These are phyloP conservation scores for Ambrosia trifida DNA, from an alignment of 129 eudicot genomes.

Conservation along the genomic window DNA sequence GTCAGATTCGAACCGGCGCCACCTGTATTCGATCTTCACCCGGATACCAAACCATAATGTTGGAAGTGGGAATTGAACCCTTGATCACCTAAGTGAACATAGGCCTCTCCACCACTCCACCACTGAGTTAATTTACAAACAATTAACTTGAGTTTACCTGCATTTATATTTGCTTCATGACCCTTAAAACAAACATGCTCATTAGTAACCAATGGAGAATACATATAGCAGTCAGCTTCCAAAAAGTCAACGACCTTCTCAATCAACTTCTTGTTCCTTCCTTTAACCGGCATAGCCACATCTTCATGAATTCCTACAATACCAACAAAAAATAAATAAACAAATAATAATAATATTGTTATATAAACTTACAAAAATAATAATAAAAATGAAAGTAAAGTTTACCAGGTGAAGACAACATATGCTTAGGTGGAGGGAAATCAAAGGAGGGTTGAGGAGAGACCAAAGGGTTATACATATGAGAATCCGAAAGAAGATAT, in stretches of 20 bases:
- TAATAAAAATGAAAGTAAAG: neutral
- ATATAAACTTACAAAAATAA: neutral
- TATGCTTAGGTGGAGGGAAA: conserved; percentile 32
- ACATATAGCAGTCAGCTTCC: conserved; percentile 33
- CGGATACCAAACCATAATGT: too few species aligned
- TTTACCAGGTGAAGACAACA: conserved; percentile 19
- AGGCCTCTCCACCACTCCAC: too few species aligned
- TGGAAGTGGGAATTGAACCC: too few species aligned
- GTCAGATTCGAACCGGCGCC: too few species aligned
- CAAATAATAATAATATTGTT: neutral
- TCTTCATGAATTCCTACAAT: conserved; percentile 25
- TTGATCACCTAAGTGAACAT: too few species aligned
- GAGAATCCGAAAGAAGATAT: conserved; percentile 32
- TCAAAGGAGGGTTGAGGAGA: conserved; percentile 34
- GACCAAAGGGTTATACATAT: conserved; percentile 33
- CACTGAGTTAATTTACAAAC: too few species aligned
- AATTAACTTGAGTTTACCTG: too few species aligned
- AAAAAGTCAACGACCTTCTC: conserved; percentile 27
- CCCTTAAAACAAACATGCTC: conserved; percentile 11
- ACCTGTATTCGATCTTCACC: too few species aligned
- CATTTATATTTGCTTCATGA: conserved; percentile 3
- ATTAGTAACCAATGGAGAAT: conserved; percentile 32
- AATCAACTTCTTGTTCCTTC: conserved; percentile 19
- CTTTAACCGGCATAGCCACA: conserved; percentile 27
- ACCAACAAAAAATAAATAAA: conserved; percentile 3